A percentile compares a stretch with the other conserved stretches of the same genome.
Evolutionary conservation across 768 basidiomycete species (phyloP).

Genomic region (Lactifluus volemus): DNA sequence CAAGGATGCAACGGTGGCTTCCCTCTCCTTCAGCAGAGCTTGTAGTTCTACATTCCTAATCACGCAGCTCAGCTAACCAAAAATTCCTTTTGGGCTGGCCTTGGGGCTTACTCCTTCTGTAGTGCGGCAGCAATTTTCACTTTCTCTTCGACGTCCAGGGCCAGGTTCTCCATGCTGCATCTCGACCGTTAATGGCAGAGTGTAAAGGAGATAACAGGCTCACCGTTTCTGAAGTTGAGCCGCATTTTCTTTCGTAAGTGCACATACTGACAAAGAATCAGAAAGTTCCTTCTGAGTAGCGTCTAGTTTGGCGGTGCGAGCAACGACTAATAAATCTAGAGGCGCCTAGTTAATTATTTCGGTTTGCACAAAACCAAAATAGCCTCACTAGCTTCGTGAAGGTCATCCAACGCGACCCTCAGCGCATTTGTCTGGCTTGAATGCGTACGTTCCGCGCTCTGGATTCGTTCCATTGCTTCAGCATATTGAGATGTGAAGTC

Average conservation of each 20-base stretch:
- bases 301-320: slow-evolving; percentile 12
- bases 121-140: not conserved
- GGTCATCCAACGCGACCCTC: slow-evolving; percentile 6
- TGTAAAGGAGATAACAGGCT: not conserved
- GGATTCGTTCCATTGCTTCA: slow-evolving; percentile 15
- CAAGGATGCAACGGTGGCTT: not conserved
- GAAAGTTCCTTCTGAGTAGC: slow-evolving; percentile 12
- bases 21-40: slow-evolving; percentile 12
- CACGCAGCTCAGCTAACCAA: not conserved
- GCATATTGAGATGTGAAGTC: slow-evolving; percentile 17
- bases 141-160: slow-evolving; percentile 5
- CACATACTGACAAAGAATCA: not conserved
- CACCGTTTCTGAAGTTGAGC: slow-evolving; percentile 6
- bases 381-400: slow-evolving; percentile 13
- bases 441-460: slow-evolving; percentile 2
- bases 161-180: slow-evolving; percentile 3
- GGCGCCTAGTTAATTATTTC: not conserved
- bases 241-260: not conserved
- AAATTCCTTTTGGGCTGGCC: not conserved
- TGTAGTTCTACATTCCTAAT: slow-evolving; percentile 15
- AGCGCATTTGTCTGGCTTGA: slow-evolving; percentile 5
- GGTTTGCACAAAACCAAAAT: not conserved
- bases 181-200: not conserved
- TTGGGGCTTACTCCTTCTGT: slow-evolving; percentile 8
- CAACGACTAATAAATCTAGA: not conserved